Evolutionary conservation across 305 asterid species (phyloP).

Genomic region (Caryopteris hybrid): DNA sequence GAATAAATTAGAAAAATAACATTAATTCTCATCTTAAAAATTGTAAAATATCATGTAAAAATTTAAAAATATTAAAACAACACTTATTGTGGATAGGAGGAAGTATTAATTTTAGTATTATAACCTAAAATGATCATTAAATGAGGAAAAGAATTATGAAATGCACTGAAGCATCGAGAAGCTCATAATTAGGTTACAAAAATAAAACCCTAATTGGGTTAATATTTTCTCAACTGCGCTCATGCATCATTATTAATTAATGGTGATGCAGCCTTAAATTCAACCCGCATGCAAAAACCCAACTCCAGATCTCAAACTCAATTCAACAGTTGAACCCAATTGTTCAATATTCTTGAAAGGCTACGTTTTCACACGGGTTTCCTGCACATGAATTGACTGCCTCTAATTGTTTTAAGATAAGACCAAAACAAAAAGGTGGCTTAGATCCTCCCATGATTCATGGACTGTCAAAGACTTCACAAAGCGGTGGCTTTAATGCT

Average conservation of each 20-base stretch:
- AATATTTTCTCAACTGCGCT: too few relatives aligned
- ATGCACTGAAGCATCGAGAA: constrained; percentile 16
- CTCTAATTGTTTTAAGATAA: constrained; percentile 14
- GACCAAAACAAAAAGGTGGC: constrained; percentile 5
- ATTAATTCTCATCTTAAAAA: too few relatives aligned
- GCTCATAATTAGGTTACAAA: constrained; percentile 2
- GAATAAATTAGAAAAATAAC: too few relatives aligned
- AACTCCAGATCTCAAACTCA: not conserved
- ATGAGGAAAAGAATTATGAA: not conserved
- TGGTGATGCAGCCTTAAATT: constrained; percentile 18
- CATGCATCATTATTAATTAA: too few relatives aligned
- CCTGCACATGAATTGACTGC: constrained; percentile 20
- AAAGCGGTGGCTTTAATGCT: constrained; percentile 20
- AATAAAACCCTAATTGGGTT: too few relatives aligned
- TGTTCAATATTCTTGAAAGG: constrained; percentile 19
- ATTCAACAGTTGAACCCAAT: constrained; percentile 22
- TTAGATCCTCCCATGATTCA: constrained; percentile 31
- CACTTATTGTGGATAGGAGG: too few relatives aligned
- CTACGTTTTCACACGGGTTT: constrained; percentile 40
- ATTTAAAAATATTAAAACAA: too few relatives aligned
- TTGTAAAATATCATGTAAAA: too few relatives aligned
- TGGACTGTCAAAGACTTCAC: constrained; percentile 18
- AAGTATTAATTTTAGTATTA: too few relatives aligned
- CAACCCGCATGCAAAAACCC: constrained; percentile 41
- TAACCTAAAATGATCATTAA: constrained; percentile 6